phyloP scores from a whole-genome alignment of 2,329 filamentous ascomycete genomes.

The Fusarium anguioides region DNA sequence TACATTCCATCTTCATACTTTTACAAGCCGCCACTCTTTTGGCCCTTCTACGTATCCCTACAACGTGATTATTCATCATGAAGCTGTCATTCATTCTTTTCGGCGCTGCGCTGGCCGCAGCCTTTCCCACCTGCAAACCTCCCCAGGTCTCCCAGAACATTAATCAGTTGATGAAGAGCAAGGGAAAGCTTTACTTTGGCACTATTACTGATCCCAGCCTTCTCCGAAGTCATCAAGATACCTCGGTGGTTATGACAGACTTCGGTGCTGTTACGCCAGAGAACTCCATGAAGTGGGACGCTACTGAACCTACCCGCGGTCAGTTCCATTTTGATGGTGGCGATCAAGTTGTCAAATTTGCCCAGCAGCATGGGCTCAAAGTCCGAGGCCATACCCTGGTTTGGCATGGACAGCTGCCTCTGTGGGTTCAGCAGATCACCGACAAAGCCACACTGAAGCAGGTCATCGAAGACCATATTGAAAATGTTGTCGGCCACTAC shows the following conservation, averaged over 20 bases:
- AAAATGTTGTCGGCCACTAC: conserved; percentile 65
- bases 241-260: conserved; percentile 66
- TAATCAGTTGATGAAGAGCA: conserved; percentile 57
- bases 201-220: conserved; percentile 66
- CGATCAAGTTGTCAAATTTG: conserved; percentile 72
- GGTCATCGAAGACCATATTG: conserved; percentile 70
- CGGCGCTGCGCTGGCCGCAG: conserved; percentile 26
- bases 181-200: conserved; percentile 74
- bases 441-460: conserved; percentile 63
- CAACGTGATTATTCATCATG: conserved; percentile 2
- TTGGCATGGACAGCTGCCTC: conserved; percentile 70
- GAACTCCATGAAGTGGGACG: conserved; percentile 78
- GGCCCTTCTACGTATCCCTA: neutral
- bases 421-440: conserved; percentile 68
- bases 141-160: conserved; percentile 12
- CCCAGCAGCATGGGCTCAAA: conserved; percentile 61
- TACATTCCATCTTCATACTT: conserved; percentile 3
- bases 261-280: conserved; percentile 75
- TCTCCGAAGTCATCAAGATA: conserved; percentile 54
- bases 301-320: conserved; percentile 51
- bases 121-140: conserved; percentile 16
- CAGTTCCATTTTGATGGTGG: conserved; percentile 67
- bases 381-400: conserved; percentile 74
- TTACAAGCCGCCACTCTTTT: conserved; percentile 18
- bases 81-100: conserved; percentile 23